Evolutionary conservation across 352 stramenopile genomes (phyloP).

Genomic region (Phytophthora pistaciae): DNA sequence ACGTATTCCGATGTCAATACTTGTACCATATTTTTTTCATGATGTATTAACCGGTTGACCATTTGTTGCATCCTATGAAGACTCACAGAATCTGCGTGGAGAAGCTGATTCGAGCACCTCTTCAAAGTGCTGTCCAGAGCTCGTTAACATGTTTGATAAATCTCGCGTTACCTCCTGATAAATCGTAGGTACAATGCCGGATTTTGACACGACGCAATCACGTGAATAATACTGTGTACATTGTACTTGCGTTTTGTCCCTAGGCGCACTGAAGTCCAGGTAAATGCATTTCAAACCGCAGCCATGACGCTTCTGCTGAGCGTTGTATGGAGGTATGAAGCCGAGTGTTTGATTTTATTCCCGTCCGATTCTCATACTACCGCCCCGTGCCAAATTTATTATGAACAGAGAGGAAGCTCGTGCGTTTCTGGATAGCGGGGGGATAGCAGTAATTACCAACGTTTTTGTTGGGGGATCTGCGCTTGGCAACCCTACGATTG

Average conservation of each 20-base stretch:
- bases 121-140: slow-evolving; percentile 13
- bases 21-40: neutral
- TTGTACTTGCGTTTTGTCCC: neutral
- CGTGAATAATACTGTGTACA: too few species aligned
- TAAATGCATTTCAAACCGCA: slow-evolving; percentile 14
- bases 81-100: slow-evolving; percentile 19
- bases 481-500: slow-evolving; percentile 6
- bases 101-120: slow-evolving; percentile 20
- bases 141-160: slow-evolving; percentile 14
- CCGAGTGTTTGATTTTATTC: neutral
- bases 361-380: neutral
- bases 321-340: slow-evolving; percentile 36
- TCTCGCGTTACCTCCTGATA: neutral
- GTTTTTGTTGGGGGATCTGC: slow-evolving; percentile 4
- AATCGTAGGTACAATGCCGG: slow-evolving; percentile 17
- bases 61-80: slow-evolving; percentile 6
- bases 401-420: slow-evolving; percentile 21
- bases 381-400: neutral
- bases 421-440: slow-evolving; percentile 17
- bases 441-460: slow-evolving; percentile 18
- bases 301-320: slow-evolving; percentile 34
- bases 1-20: neutral
- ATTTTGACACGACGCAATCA: neutral
- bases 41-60: too few species aligned
- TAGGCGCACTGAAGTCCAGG: neutral